Percentiles rank a stretch among this genome's conserved stretches.
Evolutionary conservation across 192 early-diverging fungal species (phyloP).

Genomic region (Helicostylum pulchrum): DNA sequence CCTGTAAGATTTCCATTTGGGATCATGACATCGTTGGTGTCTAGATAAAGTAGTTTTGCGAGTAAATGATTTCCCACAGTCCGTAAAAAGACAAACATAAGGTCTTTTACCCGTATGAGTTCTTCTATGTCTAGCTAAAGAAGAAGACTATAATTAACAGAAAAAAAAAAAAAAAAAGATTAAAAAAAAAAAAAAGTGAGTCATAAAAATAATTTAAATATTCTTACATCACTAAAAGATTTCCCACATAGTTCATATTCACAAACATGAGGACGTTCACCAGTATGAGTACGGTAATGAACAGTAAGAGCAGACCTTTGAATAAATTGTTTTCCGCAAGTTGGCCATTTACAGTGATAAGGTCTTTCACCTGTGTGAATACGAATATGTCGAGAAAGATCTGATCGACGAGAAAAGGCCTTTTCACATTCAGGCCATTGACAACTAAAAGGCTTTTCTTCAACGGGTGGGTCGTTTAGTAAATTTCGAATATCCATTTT

Average conservation of each 20-base stretch:
- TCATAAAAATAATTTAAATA: background rate
- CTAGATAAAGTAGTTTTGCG: constrained; percentile 56
- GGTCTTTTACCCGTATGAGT: constrained; percentile 70
- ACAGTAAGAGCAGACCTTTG: constrained; percentile 74
- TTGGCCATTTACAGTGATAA: constrained; percentile 58
- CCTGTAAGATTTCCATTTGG: constrained; percentile 17
- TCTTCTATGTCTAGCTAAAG: constrained; percentile 65
- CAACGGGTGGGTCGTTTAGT: constrained; percentile 7
- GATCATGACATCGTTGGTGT: constrained; percentile 50
- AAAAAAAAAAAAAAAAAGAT: background rate
- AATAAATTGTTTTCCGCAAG: constrained; percentile 74
- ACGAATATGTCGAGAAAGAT: constrained; percentile 66
- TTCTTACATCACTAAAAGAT: constrained; percentile 60
- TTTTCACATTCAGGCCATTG: constrained; percentile 61
- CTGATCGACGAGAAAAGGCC: constrained; percentile 65
- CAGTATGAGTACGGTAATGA: constrained; percentile 72
- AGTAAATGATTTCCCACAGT: constrained; percentile 68
- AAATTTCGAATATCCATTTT: constrained; percentile 23
- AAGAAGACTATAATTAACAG: constrained; percentile 56
- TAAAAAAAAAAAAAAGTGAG: background rate
- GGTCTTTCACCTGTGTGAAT: constrained; percentile 75
- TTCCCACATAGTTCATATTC: constrained; percentile 64
- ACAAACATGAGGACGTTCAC: constrained; percentile 64
- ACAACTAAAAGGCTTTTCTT: constrained; percentile 48
- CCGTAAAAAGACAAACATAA: constrained; percentile 56